Conservation (phyloP, 2,329 filamentous ascomycete species). For the Apiospora hydei region DNA sequence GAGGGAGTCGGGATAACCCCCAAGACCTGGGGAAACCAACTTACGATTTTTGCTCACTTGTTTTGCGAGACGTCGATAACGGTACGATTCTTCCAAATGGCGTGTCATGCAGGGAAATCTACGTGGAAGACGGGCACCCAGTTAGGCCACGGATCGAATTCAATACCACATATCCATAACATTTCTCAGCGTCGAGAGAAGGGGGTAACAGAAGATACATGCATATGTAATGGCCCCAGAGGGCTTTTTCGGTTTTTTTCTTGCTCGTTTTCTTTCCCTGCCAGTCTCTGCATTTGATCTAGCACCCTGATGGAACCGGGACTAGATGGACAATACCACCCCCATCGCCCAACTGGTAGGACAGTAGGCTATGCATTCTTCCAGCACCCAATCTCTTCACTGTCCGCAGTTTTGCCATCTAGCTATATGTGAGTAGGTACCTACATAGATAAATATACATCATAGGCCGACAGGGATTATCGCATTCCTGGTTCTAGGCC, state of each 20-base stretch:
- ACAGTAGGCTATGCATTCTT: not conserved
- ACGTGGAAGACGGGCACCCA: too few species aligned
- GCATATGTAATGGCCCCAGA: not conserved
- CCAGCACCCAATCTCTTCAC: not conserved
- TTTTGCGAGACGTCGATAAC: not conserved
- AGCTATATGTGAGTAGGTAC: not conserved
- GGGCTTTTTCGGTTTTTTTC: not conserved
- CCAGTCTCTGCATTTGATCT: not conserved
- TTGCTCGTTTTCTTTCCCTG: not conserved
- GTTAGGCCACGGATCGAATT: too few species aligned
- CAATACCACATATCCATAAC: too few species aligned
- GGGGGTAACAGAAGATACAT: not conserved
- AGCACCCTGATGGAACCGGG: slow-evolving; percentile 1
- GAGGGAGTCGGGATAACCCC: slow-evolving; percentile 12
- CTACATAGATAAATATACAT: not conserved
- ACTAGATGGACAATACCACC: not conserved
- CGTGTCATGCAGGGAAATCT: not conserved
- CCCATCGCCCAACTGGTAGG: not conserved
- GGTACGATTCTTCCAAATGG: not conserved
- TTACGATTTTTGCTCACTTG: not conserved
- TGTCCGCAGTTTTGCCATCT: not conserved
- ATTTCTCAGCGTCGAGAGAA: not conserved
- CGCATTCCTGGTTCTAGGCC: slow-evolving; percentile 2
- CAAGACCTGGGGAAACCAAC: slow-evolving; percentile 18
- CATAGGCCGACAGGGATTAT: not conserved